phyloP scores from a whole-genome alignment of 805 yeast species.

The Starmerella floris region DNA sequence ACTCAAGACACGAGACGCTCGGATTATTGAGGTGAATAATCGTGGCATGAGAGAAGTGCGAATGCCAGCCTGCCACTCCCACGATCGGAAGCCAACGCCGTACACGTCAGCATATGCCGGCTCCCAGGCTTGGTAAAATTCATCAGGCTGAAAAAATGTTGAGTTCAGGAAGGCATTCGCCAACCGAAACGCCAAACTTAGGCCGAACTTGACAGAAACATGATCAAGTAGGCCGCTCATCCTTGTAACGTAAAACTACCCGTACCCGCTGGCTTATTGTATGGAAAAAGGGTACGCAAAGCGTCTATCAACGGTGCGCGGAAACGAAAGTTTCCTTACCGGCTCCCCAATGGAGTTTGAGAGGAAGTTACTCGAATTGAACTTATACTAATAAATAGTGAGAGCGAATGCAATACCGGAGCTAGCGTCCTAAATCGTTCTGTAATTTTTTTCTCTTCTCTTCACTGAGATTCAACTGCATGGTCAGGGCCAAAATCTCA shows the following conservation, averaged over 20 bases:
- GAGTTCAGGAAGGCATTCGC: constrained; percentile 47
- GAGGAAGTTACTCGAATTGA: too few relatives aligned
- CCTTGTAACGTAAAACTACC: too few relatives aligned
- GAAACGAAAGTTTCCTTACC: too few relatives aligned
- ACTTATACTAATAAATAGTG: too few relatives aligned
- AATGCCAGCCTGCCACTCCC: constrained; percentile 82
- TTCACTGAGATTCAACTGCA: constrained; percentile 41
- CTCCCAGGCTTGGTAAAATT: constrained; percentile 82
- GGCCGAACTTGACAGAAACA: constrained; percentile 1
- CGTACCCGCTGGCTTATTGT: too few relatives aligned
- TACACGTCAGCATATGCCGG: constrained; percentile 70
- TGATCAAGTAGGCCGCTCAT: background rate
- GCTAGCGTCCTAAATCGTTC: constrained; percentile 17
- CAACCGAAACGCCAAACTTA: constrained; percentile 29
- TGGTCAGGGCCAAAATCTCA: constrained; percentile 47
- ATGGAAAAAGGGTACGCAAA: too few relatives aligned
- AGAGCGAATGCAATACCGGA: too few relatives aligned
- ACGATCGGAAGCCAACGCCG: constrained; percentile 73
- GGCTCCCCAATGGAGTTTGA: too few relatives aligned
- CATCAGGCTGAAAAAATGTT: constrained; percentile 94
- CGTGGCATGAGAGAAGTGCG: constrained; percentile 73
- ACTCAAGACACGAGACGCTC: constrained; percentile 26
- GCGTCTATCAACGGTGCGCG: too few relatives aligned
- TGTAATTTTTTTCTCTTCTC: constrained; percentile 19
- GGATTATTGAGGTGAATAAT: constrained; percentile 41